Conservation (phyloP, 1,139 yeast genomes). For the Debaryomyces robertsiae region DNA sequence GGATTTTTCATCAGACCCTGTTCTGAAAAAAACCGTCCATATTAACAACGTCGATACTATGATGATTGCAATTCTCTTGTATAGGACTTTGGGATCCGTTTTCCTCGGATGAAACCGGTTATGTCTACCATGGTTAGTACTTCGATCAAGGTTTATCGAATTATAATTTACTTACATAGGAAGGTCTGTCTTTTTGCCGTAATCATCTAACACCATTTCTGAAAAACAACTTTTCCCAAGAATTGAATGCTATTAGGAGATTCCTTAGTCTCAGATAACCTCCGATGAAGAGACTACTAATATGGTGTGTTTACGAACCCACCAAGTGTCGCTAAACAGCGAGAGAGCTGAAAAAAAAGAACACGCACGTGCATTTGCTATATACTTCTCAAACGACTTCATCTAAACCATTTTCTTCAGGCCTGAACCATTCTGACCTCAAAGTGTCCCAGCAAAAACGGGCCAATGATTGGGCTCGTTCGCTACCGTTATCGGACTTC, state of each 20-base stretch:
- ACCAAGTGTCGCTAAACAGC: background rate
- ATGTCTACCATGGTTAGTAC: slow-evolving; percentile 16
- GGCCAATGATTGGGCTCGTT: slow-evolving; percentile 55
- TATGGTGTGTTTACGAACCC: no score
- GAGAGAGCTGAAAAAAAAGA: slow-evolving; percentile 2
- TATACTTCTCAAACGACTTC: slow-evolving; percentile 31
- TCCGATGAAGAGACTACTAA: background rate
- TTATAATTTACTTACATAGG: slow-evolving; percentile 41
- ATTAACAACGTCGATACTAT: slow-evolving; percentile 10
- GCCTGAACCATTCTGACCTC: slow-evolving; percentile 60
- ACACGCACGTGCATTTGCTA: slow-evolving; percentile 10
- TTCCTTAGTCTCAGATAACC: background rate
- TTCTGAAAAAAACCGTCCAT: slow-evolving; percentile 14
- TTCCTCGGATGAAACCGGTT: slow-evolving; percentile 14
- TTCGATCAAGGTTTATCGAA: background rate
- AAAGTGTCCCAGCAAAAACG: slow-evolving; percentile 68
- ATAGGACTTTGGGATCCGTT: slow-evolving; percentile 2
- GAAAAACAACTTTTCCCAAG: background rate
- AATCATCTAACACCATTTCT: slow-evolving; percentile 33
- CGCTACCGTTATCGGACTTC: slow-evolving; percentile 41
- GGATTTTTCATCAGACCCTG: background rate
- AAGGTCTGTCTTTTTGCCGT: slow-evolving; percentile 48
- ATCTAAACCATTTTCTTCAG: slow-evolving; percentile 40
- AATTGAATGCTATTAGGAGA: background rate
- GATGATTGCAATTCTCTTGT: slow-evolving; percentile 12